Percentiles rank a stretch among this genome's conserved stretches.
phyloP scores from a whole-genome alignment of 495 filamentous ascomycete genomes.

The Amniculicola lignicola region DNA sequence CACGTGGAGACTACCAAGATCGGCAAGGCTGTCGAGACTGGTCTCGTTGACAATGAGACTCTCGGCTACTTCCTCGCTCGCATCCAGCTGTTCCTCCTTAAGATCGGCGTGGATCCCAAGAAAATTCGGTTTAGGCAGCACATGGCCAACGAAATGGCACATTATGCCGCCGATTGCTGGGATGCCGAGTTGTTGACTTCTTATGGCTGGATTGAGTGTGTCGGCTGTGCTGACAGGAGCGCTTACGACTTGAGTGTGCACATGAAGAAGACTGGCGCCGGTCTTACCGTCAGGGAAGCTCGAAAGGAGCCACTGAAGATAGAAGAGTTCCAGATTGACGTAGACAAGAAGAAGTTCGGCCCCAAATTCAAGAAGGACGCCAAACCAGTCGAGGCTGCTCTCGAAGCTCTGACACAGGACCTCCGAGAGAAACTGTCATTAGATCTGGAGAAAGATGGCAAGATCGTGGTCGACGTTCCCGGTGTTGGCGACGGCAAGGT shows the following conservation, averaged over 20 bases:
- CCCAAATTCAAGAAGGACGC: constrained; percentile 78
- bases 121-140: constrained; percentile 84
- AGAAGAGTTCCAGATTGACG: constrained; percentile 69
- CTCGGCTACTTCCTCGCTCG: constrained; percentile 83
- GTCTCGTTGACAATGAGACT: constrained; percentile 77
- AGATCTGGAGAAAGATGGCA: constrained; percentile 62
- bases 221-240: constrained; percentile 78
- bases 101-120: constrained; percentile 63
- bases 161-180: constrained; percentile 84
- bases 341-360: constrained; percentile 83
- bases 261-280: constrained; percentile 74
- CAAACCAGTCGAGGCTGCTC: constrained; percentile 66
- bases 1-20: constrained; percentile 58
- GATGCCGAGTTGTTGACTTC: constrained; percentile 76
- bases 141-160: constrained; percentile 80
- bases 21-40: constrained; percentile 65
- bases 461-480: constrained; percentile 63
- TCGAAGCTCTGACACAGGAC: constrained; percentile 66
- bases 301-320: constrained; percentile 63
- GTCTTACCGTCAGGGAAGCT: constrained; percentile 66
- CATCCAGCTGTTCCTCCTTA: constrained; percentile 69
- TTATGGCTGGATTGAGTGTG: constrained; percentile 84
- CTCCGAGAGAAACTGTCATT: constrained; percentile 66
- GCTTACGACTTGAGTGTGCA: constrained; percentile 78
- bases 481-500: constrained; percentile 63